Percentiles rank a stretch among this genome's conserved stretches.
These are phyloP conservation scores for Periconia macrospinosa DNA, from an alignment of 2,329 filamentous ascomycete species.

Conservation along the genomic window DNA sequence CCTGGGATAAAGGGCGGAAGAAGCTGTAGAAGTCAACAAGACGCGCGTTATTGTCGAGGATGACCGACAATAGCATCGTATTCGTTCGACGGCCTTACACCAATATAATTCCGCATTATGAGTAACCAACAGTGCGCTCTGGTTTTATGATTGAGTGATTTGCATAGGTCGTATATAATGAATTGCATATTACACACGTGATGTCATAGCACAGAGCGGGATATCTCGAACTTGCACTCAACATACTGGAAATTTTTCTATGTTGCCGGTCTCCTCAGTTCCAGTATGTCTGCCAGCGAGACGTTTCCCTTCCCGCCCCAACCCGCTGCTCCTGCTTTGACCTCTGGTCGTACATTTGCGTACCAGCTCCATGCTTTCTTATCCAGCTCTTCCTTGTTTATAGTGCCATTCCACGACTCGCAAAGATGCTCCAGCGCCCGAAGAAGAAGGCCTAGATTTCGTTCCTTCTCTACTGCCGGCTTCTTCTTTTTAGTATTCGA, in stretches of 20 bases:
- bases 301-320: conserved; percentile 82
- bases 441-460: conserved; percentile 70
- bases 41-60: too few relatives aligned
- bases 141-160: too few relatives aligned
- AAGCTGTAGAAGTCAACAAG: too few relatives aligned
- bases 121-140: too few relatives aligned
- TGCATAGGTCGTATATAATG: too few relatives aligned
- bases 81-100: too few relatives aligned
- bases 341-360: conserved; percentile 71
- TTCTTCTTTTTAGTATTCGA: conserved; percentile 47
- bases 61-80: too few relatives aligned
- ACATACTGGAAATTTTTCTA: not conserved
- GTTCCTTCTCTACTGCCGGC: conserved; percentile 63
- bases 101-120: too few relatives aligned
- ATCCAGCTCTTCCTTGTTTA: conserved; percentile 70
- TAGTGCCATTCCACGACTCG: conserved; percentile 69
- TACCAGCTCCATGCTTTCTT: conserved; percentile 82
- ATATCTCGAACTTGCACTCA: too few relatives aligned
- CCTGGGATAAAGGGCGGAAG: too few relatives aligned
- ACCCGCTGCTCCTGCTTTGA: conserved; percentile 71
- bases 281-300: conserved; percentile 63
- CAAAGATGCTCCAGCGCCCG: conserved; percentile 72
- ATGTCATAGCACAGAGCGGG: too few relatives aligned
- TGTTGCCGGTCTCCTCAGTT: conserved; percentile 20
- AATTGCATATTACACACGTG: too few relatives aligned